These are phyloP conservation scores for Claviceps africana DNA, from an alignment of 2,329 filamentous ascomycete genomes.

Conservation along the genomic window DNA sequence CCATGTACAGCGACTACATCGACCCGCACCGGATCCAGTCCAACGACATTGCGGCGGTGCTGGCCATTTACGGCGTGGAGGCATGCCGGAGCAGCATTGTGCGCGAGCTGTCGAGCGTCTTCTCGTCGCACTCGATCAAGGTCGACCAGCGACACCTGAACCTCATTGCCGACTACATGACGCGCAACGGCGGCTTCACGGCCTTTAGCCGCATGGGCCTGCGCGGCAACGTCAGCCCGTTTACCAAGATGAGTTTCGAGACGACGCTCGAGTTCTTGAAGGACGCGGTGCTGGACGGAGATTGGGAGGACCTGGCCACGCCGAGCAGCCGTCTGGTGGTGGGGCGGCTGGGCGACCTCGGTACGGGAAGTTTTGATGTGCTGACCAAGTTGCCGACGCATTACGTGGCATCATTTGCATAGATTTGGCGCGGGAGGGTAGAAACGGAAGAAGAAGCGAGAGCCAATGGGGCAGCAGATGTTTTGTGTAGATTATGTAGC, in stretches of 20 bases:
- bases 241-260: constrained; percentile 99
- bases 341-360: constrained; percentile 66
- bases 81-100: constrained; percentile 81
- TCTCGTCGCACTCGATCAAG: constrained; percentile 77
- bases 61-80: constrained; percentile 81
- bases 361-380: constrained; percentile 87
- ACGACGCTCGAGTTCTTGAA: constrained; percentile 88
- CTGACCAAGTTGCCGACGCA: constrained; percentile 47
- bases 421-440: neutral
- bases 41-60: constrained; percentile 81
- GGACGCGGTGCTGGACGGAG: constrained; percentile 79
- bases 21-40: constrained; percentile 77
- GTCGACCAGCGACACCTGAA: constrained; percentile 89
- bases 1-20: constrained; percentile 71
- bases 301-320: constrained; percentile 75
- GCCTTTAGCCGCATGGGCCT: constrained; percentile 89
- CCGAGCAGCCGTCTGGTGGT: constrained; percentile 83
- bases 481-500: neutral
- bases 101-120: constrained; percentile 71
- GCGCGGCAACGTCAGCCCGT: constrained; percentile 70
- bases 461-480: neutral
- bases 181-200: constrained; percentile 74
- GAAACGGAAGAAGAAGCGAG: neutral
- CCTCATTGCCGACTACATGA: constrained; percentile 96
- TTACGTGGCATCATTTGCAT: constrained; percentile 15